A percentile compares a stretch with the other conserved stretches of the same genome.
phyloP scores from a whole-genome alignment of 2,329 filamentous ascomycete genomes.

The Aspergillus sp. region DNA sequence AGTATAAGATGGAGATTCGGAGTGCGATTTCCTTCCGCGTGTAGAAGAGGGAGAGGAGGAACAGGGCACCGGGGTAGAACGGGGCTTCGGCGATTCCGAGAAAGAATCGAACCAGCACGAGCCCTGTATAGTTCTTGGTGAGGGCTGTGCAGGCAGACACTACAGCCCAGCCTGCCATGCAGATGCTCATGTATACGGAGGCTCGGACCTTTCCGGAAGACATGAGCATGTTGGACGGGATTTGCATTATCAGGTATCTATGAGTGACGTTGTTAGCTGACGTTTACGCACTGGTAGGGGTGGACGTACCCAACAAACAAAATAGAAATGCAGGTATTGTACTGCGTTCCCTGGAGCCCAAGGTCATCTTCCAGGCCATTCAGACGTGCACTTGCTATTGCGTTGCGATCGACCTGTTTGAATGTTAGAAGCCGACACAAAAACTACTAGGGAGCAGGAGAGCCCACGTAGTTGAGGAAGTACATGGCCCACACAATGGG shows the following conservation, averaged over 20 bases:
- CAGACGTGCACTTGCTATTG: slow-evolving; percentile 30
- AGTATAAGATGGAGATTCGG: no score
- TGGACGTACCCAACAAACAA: no score
- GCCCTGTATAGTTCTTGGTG: no score
- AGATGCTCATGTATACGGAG: slow-evolving; percentile 43
- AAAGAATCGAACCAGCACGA: no score
- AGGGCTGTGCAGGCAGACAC: slow-evolving; percentile 25
- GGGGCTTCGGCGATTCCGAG: no score
- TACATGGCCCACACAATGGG: slow-evolving; percentile 6
- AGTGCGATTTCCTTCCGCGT: no score
- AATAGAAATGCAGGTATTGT: slow-evolving; percentile 15
- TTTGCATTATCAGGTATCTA: slow-evolving; percentile 16
- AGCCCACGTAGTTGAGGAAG: slow-evolving; percentile 1
- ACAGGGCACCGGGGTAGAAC: no score
- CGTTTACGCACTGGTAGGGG: no score
- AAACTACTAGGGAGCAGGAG: background rate
- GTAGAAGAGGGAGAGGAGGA: no score
- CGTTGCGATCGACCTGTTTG: slow-evolving; percentile 17
- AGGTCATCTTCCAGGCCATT: slow-evolving; percentile 24
- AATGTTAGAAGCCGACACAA: background rate
- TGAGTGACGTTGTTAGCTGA: slow-evolving; percentile 5
- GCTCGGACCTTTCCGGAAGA: slow-evolving; percentile 28
- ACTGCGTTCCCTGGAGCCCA: slow-evolving; percentile 24
- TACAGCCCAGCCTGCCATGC: slow-evolving; percentile 29
- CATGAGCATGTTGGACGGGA: slow-evolving; percentile 30